phyloP scores from a whole-genome alignment of 2,329 filamentous ascomycete genomes.

The Nemania bipapillata region DNA sequence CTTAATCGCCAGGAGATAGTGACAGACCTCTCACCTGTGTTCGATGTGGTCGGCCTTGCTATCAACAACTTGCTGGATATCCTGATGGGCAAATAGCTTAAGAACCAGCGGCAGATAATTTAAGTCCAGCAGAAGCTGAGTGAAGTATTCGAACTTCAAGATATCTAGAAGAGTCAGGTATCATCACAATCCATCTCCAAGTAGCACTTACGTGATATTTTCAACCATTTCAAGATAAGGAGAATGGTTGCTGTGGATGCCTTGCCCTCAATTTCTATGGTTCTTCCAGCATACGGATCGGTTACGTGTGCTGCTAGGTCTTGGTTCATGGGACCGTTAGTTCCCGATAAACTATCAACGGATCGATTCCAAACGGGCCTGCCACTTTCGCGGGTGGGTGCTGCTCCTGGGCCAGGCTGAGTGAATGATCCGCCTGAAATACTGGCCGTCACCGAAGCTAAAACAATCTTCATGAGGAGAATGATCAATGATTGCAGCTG shows the following conservation, averaged over 20 bases:
- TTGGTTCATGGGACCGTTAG: slow-evolving; percentile 49
- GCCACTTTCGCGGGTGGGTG: slow-evolving; percentile 56
- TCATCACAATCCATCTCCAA: background rate
- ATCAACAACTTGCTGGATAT: slow-evolving; percentile 89
- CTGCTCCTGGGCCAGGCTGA: slow-evolving; percentile 56
- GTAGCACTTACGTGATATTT: slow-evolving; percentile 80
- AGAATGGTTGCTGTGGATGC: slow-evolving; percentile 90
- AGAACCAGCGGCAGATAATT: slow-evolving; percentile 93
- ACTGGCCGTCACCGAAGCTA: slow-evolving; percentile 88
- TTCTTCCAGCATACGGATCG: slow-evolving; percentile 79
- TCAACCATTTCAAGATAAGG: slow-evolving; percentile 94
- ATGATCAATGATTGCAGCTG: slow-evolving; percentile 93
- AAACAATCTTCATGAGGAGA: slow-evolving; percentile 86
- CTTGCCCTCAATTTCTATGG: slow-evolving; percentile 88
- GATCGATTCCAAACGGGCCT: slow-evolving; percentile 51
- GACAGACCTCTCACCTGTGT: slow-evolving; percentile 69
- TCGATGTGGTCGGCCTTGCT: slow-evolving; percentile 85
- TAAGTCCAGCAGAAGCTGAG: slow-evolving; percentile 90
- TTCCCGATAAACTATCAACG: slow-evolving; percentile 49
- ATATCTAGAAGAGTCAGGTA: slow-evolving; percentile 69
- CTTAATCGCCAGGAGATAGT: background rate
- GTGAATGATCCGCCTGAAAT: slow-evolving; percentile 68
- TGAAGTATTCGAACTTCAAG: slow-evolving; percentile 94
- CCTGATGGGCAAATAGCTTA: slow-evolving; percentile 93
- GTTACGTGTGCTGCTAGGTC: slow-evolving; percentile 68